phyloP scores from a whole-genome alignment of 139 green algal genomes.

The Desmodesmus armatus region DNA sequence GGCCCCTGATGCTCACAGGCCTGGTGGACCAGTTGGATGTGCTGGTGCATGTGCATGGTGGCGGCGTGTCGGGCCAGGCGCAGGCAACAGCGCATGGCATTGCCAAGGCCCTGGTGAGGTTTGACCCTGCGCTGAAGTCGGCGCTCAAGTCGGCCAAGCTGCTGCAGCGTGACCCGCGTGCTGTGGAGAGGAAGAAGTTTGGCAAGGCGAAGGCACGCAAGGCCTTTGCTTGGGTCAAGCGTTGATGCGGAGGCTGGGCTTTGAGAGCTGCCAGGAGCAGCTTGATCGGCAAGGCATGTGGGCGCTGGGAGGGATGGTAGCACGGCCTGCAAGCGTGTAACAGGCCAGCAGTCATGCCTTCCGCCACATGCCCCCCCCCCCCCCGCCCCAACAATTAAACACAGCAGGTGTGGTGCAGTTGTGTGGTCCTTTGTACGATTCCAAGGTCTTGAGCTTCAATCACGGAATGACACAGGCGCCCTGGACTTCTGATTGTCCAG shows the following conservation, averaged over 20 bases:
- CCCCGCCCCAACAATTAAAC: too few relatives aligned
- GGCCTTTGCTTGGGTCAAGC: constrained; percentile 92
- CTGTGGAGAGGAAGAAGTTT: constrained; percentile 98
- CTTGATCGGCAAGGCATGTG: too few relatives aligned
- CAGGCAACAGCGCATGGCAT: constrained; percentile 89
- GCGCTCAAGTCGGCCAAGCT: constrained; percentile 68
- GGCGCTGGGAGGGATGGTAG: too few relatives aligned
- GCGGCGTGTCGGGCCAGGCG: constrained; percentile 72
- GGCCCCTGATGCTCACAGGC: constrained; percentile 82
- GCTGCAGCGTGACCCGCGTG: constrained; percentile 84
- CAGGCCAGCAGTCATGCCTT: too few relatives aligned
- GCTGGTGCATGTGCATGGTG: constrained; percentile 61
- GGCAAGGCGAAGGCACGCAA: constrained; percentile 85
- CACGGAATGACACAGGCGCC: too few relatives aligned
- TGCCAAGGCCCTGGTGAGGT: constrained; percentile 80
- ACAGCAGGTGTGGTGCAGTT: too few relatives aligned
- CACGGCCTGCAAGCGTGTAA: too few relatives aligned
- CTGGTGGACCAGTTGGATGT: constrained; percentile 80
- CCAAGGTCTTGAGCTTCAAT: too few relatives aligned
- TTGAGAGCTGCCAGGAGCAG: not conserved
- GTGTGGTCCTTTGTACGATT: too few relatives aligned
- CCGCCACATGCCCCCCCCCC: too few relatives aligned
- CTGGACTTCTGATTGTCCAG: too few relatives aligned
- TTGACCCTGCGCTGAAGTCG: constrained; percentile 70
- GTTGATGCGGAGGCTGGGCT: constrained; percentile 65